Percentiles rank a stretch among this genome's conserved stretches.
Conservation (phyloP, 495 filamentous ascomycete genomes). For the Hypoxylon crocopeplum region DNA sequence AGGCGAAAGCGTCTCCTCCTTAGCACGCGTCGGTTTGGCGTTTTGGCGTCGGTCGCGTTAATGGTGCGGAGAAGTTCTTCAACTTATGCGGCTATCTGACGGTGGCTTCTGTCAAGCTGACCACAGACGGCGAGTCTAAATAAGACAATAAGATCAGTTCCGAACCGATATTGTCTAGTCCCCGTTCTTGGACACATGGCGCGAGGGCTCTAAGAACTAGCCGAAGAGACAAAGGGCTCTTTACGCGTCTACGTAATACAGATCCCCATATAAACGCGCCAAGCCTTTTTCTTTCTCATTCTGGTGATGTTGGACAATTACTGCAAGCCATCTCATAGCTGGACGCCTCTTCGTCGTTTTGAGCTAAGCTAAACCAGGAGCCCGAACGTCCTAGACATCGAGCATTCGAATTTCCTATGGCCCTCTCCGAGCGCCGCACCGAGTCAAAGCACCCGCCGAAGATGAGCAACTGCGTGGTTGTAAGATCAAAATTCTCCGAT, state of each 20-base stretch:
- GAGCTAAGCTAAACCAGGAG: no score
- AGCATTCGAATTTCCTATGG: no score
- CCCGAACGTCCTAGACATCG: no score
- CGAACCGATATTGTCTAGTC: slow-evolving; percentile 7
- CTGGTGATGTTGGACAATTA: no score
- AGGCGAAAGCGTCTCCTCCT: slow-evolving; percentile 1
- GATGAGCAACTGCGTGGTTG: slow-evolving; percentile 14
- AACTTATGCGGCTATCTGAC: no score
- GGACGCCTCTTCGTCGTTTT: no score
- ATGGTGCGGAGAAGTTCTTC: slow-evolving; percentile 19
- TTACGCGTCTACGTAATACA: slow-evolving; percentile 15
- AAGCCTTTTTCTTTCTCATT: slow-evolving; percentile 18
- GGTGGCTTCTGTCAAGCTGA: slow-evolving; percentile 13
- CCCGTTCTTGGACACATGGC: no score
- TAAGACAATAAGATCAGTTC: slow-evolving; percentile 12
- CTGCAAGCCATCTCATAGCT: no score
- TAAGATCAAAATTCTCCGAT: slow-evolving; percentile 21
- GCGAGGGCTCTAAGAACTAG: no score
- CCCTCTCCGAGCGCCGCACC: slow-evolving; percentile 13
- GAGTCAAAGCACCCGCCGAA: slow-evolving; percentile 20
- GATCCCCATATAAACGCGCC: slow-evolving; percentile 31
- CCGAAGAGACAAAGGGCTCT: slow-evolving; percentile 11
- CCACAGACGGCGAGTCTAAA: slow-evolving; percentile 4
- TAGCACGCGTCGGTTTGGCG: slow-evolving; percentile 34
- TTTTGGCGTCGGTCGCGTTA: slow-evolving; percentile 27